Base-by-base conservation (phyloP, 192 early-diverging fungal genomes). In the Coemansia furcata region DNA sequence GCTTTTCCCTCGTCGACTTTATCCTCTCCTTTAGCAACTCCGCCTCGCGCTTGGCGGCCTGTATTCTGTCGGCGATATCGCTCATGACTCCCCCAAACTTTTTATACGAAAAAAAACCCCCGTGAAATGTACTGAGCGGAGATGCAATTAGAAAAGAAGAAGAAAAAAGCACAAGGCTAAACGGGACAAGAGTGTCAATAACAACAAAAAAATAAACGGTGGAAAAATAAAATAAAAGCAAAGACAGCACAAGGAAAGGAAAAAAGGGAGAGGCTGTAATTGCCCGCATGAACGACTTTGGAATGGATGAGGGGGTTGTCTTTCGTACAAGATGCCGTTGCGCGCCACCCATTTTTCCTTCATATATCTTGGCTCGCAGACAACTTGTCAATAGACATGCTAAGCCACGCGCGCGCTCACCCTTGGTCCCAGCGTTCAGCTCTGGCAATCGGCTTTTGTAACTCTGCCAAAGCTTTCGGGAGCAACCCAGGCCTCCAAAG, bases 21-120 rank as follows among this genome's bases (percentile, higher is more conserved):
- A 99, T 97, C 75, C 90, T 90, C 67, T 99, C 97, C 80, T 98
- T 99, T 43, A 99, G 78, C 55, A 86, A 85, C 82, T 99, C 97
- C 23, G 97, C 95, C 66, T 99, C 97, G 73, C 93, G 92, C 71
- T 95, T 86, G 52, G 95, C 96, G 29, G 86, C 86, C 39, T 89
- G 88, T 67, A 98, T 96, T 77, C 93, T 84, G 69, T 98, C 96
- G 12, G 89, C 86, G 52, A 98, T 91, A 75, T 99, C 95, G 64
- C 83, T 80, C 73, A 76, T 81, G 32, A 23, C 39, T 33, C 23
- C 23, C 23, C 23, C 23, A 26, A 26, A 26, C 23, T 26, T 26
- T 26, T 26, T 26, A 26, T 26, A 26, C 23, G 23, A 26, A 26
- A 26, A n/a, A n/a, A n/a, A n/a, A n/a, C n/a, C n/a, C 52, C 32